Evolutionary conservation across 116 monocot species (phyloP).

Genomic region (Cymodocea nodosa): DNA sequence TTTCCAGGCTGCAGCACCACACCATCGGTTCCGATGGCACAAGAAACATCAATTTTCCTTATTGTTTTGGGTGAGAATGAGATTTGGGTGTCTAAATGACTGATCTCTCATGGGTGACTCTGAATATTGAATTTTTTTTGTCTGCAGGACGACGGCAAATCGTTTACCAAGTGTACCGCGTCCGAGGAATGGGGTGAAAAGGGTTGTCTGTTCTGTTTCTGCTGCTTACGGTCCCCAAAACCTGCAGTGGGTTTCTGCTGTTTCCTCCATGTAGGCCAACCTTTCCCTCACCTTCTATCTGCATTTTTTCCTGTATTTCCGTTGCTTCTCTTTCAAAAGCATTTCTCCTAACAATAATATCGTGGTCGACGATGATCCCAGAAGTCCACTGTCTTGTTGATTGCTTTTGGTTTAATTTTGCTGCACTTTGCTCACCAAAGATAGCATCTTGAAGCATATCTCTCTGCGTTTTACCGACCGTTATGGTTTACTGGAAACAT

Average conservation of each 20-base stretch:
- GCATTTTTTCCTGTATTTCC: background rate
- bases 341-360: background rate
- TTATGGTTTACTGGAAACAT: background rate
- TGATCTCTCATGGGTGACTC: background rate
- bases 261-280: conserved; percentile 10
- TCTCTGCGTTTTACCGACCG: conserved; percentile 1
- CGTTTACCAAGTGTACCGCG: background rate
- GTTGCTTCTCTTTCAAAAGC: background rate
- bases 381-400: background rate
- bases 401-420: background rate
- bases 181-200: conserved; percentile 1
- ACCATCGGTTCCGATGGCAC: background rate
- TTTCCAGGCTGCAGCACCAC: background rate
- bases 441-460: background rate
- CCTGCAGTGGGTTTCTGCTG: conserved; percentile 12
- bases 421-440: background rate
- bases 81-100: background rate
- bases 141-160: background rate
- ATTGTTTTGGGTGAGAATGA: no score
- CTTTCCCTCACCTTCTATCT: background rate
- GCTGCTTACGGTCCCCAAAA: background rate
- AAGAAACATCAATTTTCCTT: background rate
- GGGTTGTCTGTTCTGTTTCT: background rate
- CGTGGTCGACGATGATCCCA: background rate
- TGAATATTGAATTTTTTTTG: background rate